Evolutionary conservation across 2,329 filamentous ascomycete genomes (phyloP).

Genomic region (Fusarium sulawesiense): DNA sequence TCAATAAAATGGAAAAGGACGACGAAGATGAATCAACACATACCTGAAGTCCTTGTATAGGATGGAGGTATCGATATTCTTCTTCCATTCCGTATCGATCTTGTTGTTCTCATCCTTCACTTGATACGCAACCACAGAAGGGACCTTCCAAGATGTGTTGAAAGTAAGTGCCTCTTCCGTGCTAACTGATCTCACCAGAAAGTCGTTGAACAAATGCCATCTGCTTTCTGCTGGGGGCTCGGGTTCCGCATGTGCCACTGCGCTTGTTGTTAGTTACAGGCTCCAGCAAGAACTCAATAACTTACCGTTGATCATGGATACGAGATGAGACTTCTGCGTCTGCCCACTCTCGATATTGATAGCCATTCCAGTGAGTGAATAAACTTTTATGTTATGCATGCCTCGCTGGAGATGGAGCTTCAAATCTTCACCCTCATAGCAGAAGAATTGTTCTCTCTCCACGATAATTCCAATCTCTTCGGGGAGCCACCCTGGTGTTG

Average conservation of each 20-base stretch:
- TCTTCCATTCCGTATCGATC: constrained; percentile 88
- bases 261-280: constrained; percentile 40
- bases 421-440: constrained; percentile 92
- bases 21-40: constrained; percentile 31
- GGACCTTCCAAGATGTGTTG: constrained; percentile 91
- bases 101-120: constrained; percentile 82
- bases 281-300: neutral
- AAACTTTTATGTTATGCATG: constrained; percentile 84
- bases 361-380: constrained; percentile 90
- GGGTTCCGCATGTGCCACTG: constrained; percentile 74
- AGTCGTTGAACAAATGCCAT: constrained; percentile 99
- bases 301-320: constrained; percentile 86
- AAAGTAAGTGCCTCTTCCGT: constrained; percentile 89
- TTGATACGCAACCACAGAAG: constrained; percentile 89
- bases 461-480: constrained; percentile 94
- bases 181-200: constrained; percentile 84
- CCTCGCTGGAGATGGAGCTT: constrained; percentile 82
- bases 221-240: constrained; percentile 70
- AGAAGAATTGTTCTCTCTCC: constrained; percentile 91
- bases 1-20: constrained; percentile 10
- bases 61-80: constrained; percentile 83
- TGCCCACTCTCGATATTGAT: constrained; percentile 89
- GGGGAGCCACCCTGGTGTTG: constrained; percentile 88
- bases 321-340: constrained; percentile 88
- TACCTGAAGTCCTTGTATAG: constrained; percentile 78